These are phyloP conservation scores for Naegleria lovaniensis DNA, from an alignment of 208 protist genomes.

Conservation along the genomic window DNA sequence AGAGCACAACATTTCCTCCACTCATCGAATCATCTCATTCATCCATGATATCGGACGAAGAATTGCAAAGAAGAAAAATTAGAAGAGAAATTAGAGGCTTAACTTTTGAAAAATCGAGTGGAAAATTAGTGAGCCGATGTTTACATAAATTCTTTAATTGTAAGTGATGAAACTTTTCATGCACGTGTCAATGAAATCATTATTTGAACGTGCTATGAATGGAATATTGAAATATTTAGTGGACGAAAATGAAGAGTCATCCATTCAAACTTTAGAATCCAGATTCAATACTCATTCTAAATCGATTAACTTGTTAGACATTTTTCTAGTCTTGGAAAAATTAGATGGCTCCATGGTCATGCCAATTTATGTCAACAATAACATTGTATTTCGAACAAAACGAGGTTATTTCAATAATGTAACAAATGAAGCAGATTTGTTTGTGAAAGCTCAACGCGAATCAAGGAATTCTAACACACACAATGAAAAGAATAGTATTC, in stretches of 20 bases:
- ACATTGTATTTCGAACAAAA: constrained; percentile 4
- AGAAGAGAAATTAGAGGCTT: constrained; percentile 25
- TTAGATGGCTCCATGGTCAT: constrained; percentile 11
- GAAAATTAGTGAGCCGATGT: background rate
- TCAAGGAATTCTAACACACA: too few relatives aligned
- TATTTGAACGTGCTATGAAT: too few relatives aligned
- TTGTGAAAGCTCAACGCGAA: background rate
- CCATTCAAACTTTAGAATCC: background rate
- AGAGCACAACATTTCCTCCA: background rate
- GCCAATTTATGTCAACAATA: background rate
- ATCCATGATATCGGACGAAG: background rate
- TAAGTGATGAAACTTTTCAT: background rate
- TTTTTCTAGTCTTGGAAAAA: background rate
- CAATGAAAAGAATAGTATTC: background rate
- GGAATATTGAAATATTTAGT: background rate
- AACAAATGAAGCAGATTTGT: background rate
- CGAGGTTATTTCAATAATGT: background rate
- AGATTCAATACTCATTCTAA: background rate
- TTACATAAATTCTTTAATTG: constrained; percentile 28
- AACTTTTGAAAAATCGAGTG: background rate
- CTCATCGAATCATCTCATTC: background rate
- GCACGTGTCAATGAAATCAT: too few relatives aligned
- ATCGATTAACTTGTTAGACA: background rate
- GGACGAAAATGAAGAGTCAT: background rate
- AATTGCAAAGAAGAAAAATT: background rate